Percentiles rank a stretch among this genome's conserved stretches.
These are phyloP conservation scores for Fibroporia radiculosa DNA, from an alignment of 768 basidiomycete species.

Conservation along the genomic window DNA sequence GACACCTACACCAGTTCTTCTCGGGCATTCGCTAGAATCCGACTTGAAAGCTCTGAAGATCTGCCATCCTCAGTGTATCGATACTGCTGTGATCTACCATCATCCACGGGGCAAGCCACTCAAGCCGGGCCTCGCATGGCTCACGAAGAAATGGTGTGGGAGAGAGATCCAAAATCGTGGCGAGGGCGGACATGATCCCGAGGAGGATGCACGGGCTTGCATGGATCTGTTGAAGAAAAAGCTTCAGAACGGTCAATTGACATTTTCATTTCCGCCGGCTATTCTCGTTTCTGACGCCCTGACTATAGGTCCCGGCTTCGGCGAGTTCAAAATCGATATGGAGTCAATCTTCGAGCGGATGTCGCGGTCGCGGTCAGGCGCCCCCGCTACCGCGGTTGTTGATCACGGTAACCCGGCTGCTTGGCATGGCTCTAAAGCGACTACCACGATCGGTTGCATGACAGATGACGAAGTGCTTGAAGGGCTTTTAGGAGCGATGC, in stretches of 20 bases:
- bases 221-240: conserved; percentile 80
- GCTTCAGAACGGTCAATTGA: conserved; percentile 64
- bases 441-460: conserved; percentile 64
- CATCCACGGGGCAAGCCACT: conserved; percentile 91
- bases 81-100: conserved; percentile 85
- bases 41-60: conserved; percentile 86
- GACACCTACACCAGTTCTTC: conserved; percentile 63
- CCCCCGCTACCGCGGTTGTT: conserved; percentile 58
- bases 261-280: too few relatives aligned
- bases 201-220: conserved; percentile 90
- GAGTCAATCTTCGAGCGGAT: conserved; percentile 89
- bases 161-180: conserved; percentile 83
- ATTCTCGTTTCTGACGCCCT: not conserved
- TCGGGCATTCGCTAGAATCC: conserved; percentile 94
- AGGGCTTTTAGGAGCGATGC: conserved; percentile 51
- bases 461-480: conserved; percentile 74
- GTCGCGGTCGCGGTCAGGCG: conserved; percentile 42
- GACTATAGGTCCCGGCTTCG: conserved; percentile 57
- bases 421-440: conserved; percentile 84
- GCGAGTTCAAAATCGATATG: conserved; percentile 76
- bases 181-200: conserved; percentile 86
- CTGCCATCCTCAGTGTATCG: conserved; percentile 80
- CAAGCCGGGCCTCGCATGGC: conserved; percentile 95
- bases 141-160: conserved; percentile 88
- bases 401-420: conserved; percentile 79